Percentiles rank a stretch among this genome's conserved stretches.
These are phyloP conservation scores for Boletus putidus DNA, from an alignment of 1,284 basidiomycete species.

Conservation along the genomic window DNA sequence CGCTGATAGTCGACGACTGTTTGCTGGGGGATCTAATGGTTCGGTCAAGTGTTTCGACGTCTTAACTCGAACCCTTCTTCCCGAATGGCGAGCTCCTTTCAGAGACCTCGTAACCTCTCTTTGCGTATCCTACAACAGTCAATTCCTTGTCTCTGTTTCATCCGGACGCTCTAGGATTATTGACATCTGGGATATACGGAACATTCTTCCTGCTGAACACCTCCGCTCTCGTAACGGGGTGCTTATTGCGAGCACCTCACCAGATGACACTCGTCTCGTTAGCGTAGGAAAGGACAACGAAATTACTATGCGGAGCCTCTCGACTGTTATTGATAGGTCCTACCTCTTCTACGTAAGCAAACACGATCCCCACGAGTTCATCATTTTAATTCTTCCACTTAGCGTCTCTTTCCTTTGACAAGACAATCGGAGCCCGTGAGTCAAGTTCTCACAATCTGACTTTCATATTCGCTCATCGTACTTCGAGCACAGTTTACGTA, in stretches of 20 bases:
- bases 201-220: background rate
- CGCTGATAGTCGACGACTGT: slow-evolving; percentile 7
- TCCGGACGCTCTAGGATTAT: slow-evolving; percentile 1
- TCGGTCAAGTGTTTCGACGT: slow-evolving; percentile 7
- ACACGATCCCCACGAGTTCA: background rate
- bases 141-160: slow-evolving; percentile 13
- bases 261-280: background rate
- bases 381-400: background rate
- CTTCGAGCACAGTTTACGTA: slow-evolving; percentile 9
- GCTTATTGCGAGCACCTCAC: background rate
- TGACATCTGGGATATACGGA: slow-evolving; percentile 16
- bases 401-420: slow-evolving; percentile 4
- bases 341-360: slow-evolving; percentile 7
- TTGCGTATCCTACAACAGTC: slow-evolving; percentile 3
- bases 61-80: background rate
- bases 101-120: slow-evolving; percentile 11
- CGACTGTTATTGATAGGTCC: background rate
- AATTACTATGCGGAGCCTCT: background rate
- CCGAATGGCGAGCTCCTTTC: background rate
- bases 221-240: background rate
- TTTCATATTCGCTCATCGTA: background rate
- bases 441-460: too few species aligned
- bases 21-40: slow-evolving; percentile 5
- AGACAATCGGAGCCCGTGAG: slow-evolving; percentile 6
- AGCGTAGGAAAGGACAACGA: background rate